A percentile compares a stretch with the other conserved stretches of the same genome.
phyloP scores from a whole-genome alignment of 768 basidiomycete genomes.

The Pulveroboletus sp. region DNA sequence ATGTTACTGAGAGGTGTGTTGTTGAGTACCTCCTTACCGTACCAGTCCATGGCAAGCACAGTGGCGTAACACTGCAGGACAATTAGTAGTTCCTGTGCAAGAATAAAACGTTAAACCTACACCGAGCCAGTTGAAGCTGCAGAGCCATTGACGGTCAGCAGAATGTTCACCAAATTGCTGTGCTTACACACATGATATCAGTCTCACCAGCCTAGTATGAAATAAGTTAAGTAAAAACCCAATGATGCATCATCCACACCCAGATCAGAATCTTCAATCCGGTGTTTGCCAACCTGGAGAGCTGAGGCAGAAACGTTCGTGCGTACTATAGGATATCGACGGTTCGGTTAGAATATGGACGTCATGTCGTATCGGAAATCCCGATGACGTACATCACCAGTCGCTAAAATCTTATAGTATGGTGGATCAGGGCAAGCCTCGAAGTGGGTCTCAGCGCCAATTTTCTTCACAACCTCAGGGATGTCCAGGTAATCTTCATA shows the following conservation, averaged over 20 bases:
- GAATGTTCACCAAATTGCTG: background rate
- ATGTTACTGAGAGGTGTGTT: conserved; percentile 49
- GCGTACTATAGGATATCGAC: conserved; percentile 25
- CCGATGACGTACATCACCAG: conserved; percentile 52
- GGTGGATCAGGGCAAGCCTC: conserved; percentile 47
- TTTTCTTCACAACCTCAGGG: conserved; percentile 37
- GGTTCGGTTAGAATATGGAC: background rate
- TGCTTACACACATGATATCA: conserved; percentile 23
- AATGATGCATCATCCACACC: conserved; percentile 19
- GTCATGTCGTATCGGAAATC: background rate
- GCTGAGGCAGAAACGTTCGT: conserved; percentile 36
- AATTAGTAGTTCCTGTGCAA: background rate
- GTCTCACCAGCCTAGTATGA: conserved; percentile 24
- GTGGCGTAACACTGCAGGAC: conserved; percentile 30
- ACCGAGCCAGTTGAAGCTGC: conserved; percentile 24
- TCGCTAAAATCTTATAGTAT: conserved; percentile 40
- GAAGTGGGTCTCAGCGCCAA: conserved; percentile 54
- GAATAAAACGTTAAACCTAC: conserved; percentile 28
- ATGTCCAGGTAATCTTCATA: conserved; percentile 46
- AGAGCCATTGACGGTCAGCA: conserved; percentile 2
- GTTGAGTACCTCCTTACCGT: conserved; percentile 39
- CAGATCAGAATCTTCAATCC: conserved; percentile 39
- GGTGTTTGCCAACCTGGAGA: conserved; percentile 35
- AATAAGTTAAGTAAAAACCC: background rate
- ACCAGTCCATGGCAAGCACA: conserved; percentile 46